Conservation (phyloP, 768 basidiomycete species). For the Flagelloscypha sp. region DNA sequence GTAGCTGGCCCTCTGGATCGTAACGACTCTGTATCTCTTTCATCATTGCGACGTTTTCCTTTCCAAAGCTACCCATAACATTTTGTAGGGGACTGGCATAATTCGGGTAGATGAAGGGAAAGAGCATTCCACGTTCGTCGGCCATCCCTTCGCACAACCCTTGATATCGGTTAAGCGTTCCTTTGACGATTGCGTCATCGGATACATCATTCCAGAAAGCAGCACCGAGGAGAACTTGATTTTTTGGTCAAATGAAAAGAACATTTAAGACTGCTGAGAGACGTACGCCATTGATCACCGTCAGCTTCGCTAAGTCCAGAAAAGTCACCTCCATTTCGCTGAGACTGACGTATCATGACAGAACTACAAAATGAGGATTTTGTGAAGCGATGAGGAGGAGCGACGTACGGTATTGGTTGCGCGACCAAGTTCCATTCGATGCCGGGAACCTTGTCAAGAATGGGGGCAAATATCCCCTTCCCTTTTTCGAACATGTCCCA, state of each 20-base stretch:
- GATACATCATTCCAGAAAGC: slow-evolving; percentile 10
- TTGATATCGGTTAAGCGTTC: slow-evolving; percentile 5
- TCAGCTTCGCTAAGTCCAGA: slow-evolving; percentile 9
- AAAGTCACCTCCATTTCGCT: slow-evolving; percentile 12
- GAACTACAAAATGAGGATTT: slow-evolving; percentile 1
- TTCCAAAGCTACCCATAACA: background rate
- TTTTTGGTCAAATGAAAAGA: background rate
- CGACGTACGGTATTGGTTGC: too few species aligned
- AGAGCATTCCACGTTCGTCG: slow-evolving; percentile 3
- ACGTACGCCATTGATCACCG: slow-evolving; percentile 10
- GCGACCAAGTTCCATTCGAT: slow-evolving; percentile 8
- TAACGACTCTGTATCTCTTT: slow-evolving; percentile 1
- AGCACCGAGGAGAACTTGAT: slow-evolving; percentile 9
- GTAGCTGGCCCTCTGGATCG: slow-evolving; percentile 4
- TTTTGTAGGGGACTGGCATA: slow-evolving; percentile 5
- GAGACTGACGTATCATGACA: too few species aligned
- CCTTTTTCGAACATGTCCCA: slow-evolving; percentile 10
- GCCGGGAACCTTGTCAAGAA: slow-evolving; percentile 9
- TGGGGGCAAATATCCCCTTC: slow-evolving; percentile 9
- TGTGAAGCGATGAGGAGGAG: slow-evolving; percentile 5
- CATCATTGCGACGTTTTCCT: slow-evolving; percentile 1
- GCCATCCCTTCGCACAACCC: slow-evolving; percentile 9
- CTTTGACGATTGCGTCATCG: slow-evolving; percentile 11
- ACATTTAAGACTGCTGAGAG: background rate
- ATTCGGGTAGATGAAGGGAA: slow-evolving; percentile 8